Evolutionary conservation across 2,329 filamentous ascomycete species (phyloP).

Genomic region (Dichotomopilus funicola): DNA sequence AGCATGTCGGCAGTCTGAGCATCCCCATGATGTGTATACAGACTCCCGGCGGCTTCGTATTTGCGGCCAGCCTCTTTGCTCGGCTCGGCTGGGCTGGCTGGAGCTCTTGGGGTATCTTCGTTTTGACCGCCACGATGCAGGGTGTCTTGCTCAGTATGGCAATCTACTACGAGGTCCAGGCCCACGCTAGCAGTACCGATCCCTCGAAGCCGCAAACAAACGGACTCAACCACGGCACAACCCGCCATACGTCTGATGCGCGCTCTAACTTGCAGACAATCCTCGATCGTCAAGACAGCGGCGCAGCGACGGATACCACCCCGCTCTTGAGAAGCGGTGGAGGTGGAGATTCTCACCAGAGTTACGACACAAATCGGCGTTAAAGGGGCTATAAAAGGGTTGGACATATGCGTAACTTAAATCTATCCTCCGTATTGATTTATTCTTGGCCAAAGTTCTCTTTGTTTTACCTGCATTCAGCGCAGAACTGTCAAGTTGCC

Average conservation of each 20-base stretch:
- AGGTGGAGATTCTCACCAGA: conserved; percentile 39
- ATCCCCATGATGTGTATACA: conserved; percentile 99
- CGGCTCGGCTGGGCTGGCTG: conserved; percentile 77
- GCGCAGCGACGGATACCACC: conserved; percentile 44
- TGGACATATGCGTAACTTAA: too few relatives aligned
- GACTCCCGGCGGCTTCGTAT: conserved; percentile 85
- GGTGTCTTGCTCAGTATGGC: conserved; percentile 74
- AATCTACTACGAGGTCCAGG: conserved; percentile 63
- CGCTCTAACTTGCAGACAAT: conserved; percentile 44
- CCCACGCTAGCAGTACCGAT: conserved; percentile 17
- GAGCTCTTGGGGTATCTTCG: conserved; percentile 92
- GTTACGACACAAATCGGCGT: conserved; percentile 31
- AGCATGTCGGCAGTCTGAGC: conserved; percentile 83
- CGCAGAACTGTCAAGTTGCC: too few relatives aligned
- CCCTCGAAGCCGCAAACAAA: not conserved
- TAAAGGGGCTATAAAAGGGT: conserved; percentile 7
- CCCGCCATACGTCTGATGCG: conserved; percentile 29
- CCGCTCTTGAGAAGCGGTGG: conserved; percentile 45
- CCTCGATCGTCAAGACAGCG: conserved; percentile 44
- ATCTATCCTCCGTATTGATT: too few relatives aligned
- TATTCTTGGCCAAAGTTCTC: too few relatives aligned
- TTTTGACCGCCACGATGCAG: conserved; percentile 81
- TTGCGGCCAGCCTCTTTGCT: conserved; percentile 74
- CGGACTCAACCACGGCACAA: too few relatives aligned
- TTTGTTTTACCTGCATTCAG: too few relatives aligned